Base-by-base conservation (phyloP, 2,329 filamentous ascomycete genomes). In the Thyridium curvatum region DNA sequence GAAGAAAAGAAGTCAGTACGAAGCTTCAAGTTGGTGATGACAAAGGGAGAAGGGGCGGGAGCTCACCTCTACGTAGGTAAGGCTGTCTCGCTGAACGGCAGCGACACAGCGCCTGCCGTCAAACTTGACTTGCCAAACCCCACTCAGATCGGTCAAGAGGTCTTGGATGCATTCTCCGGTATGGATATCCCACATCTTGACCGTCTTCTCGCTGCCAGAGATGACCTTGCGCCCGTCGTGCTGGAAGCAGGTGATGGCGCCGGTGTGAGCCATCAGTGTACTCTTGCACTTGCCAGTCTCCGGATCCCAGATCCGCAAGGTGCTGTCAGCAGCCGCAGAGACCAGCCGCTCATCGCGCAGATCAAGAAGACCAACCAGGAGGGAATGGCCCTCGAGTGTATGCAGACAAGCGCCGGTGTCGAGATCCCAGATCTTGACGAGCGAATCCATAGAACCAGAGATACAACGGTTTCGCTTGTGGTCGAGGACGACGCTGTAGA, bases 111-210 rank as follows among this genome's bases (percentile, higher is more conserved):
- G 78, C 49, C 93, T 77, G 56, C 94, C 88, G 54, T 98, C 90
- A 65, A 98, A 98, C 54, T 93, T 93, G 53, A 98, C 93, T 66
- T 98, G 93, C 93, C 93, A 98, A 8, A 98, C 93, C n/a, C 91
- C 90, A 49, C 84, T 91, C 29, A 98, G 72, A 54, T 96, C 90
- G 12, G 88, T 95, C 53, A 98, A 71, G 32, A 98, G 74, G 61
- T 98, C 91, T 49, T 91, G 86, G 38, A 95, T 81, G 58, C 89
- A 96, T 52, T 96, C 86, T 35, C 93, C 93, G 2, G 84, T 94
- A 52, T 82, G 79, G 36, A 96, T 85, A 55, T 98, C 88, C 93
- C 93, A 98, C 87, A 98, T 94, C 70, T 98, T 98, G 47, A 98
- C 71, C 4, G 88, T 96, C 53, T 91, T 82, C 60, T 98, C 93